These are phyloP conservation scores for Luzula sylvatica DNA, from an alignment of 176 grass and related monocot species.

Conservation along the genomic window DNA sequence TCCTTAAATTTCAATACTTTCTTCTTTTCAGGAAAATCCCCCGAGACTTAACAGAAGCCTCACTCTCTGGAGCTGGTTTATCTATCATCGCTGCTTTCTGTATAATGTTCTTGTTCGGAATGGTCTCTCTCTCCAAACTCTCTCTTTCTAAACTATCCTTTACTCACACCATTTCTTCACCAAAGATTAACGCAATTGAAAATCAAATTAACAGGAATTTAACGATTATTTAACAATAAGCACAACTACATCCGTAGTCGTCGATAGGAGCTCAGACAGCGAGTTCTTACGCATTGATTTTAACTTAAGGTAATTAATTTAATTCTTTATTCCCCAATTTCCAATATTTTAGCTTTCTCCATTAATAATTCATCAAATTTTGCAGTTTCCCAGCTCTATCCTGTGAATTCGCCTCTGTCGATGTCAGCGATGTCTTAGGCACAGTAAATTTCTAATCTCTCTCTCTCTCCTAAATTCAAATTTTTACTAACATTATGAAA, in stretches of 20 bases:
- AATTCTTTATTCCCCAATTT: neutral
- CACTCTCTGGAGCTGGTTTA: slow-evolving; percentile 80
- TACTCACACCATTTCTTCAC: neutral
- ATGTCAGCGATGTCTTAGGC: slow-evolving; percentile 91
- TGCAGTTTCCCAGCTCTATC: slow-evolving; percentile 94
- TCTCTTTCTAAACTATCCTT: neutral
- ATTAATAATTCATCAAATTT: neutral
- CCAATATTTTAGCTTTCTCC: neutral
- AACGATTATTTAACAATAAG: slow-evolving; percentile 77
- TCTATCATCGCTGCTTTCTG: slow-evolving; percentile 68
- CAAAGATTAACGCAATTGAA: slow-evolving; percentile 12
- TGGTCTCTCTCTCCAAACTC: slow-evolving; percentile 36
- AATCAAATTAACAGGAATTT: slow-evolving; percentile 67
- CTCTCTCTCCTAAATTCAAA: slow-evolving; percentile 1
- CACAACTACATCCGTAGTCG: slow-evolving; percentile 76
- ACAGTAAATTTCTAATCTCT: slow-evolving; percentile 77
- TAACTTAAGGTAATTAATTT: slow-evolving; percentile 64
- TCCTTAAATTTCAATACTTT: neutral
- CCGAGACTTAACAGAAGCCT: slow-evolving; percentile 93
- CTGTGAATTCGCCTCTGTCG: slow-evolving; percentile 95
- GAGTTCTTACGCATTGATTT: slow-evolving; percentile 97
- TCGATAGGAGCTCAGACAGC: slow-evolving; percentile 88
- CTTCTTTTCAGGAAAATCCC: slow-evolving; percentile 77
- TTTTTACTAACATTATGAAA: slow-evolving; percentile 1
- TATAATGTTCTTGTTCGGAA: slow-evolving; percentile 95